Base-by-base conservation (phyloP, 2,329 filamentous ascomycete species). In the Fusarium sp. region DNA sequence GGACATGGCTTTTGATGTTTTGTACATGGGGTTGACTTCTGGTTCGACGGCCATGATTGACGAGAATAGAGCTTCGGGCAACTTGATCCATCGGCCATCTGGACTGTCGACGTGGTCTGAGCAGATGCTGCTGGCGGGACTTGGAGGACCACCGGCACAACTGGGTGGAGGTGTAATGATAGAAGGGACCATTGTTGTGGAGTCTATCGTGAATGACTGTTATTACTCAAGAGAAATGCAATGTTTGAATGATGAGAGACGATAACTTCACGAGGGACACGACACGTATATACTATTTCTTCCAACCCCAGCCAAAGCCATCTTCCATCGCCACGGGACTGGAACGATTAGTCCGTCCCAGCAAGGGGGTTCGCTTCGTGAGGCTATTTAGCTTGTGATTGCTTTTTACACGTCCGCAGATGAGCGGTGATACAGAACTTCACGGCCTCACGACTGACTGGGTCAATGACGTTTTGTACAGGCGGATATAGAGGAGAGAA, bases 41-140 rank as follows among this genome's bases (percentile, higher is more conserved):
- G 62, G 62, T 11, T 65, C 62, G 18, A 65, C 46, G 6, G 62
- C 62, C 62, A 65, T 65, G 19, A 65, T 65, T 13, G 62, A 65
- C 13, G 62, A 65, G 10, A 65, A 65, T 19, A 65, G 34, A 14
- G 62, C 62, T 26, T 65, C 62, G 34, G 62, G 62, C 31, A 65
- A 53, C 16, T 6, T 65, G 9, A 65, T 48, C 61, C 62, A 65
- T 43, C 31, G 46, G 21, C 62, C 62, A 11, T 65, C 53, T 10
- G 52, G 8, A 21, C 19, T 21, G 13, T 65, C 42, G 34, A 43
- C 34, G 14, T 45, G 60, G 52, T 39, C 39, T 42, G 23, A 48
- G 28, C 60, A 65, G 23, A 55, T 43, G 39, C 45, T 31, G 14
- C 45, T 58, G 19, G 41, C 19, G 2, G 48, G 30, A 18, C 34